A percentile compares a stretch with the other conserved stretches of the same genome.
Evolutionary conservation across 257 asterid species (phyloP).

Genomic region (Solanum piurae): DNA sequence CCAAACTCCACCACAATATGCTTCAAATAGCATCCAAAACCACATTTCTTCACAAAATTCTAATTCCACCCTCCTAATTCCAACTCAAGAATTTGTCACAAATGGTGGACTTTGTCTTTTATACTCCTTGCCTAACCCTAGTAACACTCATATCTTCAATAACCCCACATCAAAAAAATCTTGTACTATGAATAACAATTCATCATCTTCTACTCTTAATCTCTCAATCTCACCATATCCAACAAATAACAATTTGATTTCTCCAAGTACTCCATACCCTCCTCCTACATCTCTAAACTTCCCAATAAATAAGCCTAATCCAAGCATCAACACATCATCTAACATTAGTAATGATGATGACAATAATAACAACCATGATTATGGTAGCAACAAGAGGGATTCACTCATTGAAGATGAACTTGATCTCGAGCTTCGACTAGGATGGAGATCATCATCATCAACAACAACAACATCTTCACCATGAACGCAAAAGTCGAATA

Average conservation of each 20-base stretch:
- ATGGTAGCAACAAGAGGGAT: neutral
- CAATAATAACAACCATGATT: neutral
- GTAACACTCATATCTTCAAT: neutral
- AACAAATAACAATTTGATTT: slow-evolving; percentile 5
- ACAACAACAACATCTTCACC: slow-evolving; percentile 1
- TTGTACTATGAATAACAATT: slow-evolving; percentile 1
- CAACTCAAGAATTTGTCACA: slow-evolving; percentile 22
- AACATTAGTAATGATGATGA: neutral
- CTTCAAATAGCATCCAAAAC: neutral
- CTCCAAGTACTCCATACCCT: neutral
- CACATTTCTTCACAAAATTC: neutral
- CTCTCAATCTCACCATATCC: slow-evolving; percentile 7
- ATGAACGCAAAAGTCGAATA: neutral
- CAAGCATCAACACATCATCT: slow-evolving; percentile 21
- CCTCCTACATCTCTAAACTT: slow-evolving; percentile 2
- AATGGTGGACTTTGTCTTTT: slow-evolving; percentile 37
- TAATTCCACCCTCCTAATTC: slow-evolving; percentile 22
- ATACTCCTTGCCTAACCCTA: slow-evolving; percentile 51
- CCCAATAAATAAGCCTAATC: neutral
- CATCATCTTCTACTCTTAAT: slow-evolving; percentile 6
- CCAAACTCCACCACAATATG: slow-evolving; percentile 12
- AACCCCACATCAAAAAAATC: slow-evolving; percentile 7
- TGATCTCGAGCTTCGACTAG: slow-evolving; percentile 46
- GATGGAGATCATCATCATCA: slow-evolving; percentile 13
- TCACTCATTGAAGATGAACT: slow-evolving; percentile 18